These are phyloP conservation scores for Alternaria solani DNA, from an alignment of 2,329 filamentous ascomycete genomes.

Conservation along the genomic window DNA sequence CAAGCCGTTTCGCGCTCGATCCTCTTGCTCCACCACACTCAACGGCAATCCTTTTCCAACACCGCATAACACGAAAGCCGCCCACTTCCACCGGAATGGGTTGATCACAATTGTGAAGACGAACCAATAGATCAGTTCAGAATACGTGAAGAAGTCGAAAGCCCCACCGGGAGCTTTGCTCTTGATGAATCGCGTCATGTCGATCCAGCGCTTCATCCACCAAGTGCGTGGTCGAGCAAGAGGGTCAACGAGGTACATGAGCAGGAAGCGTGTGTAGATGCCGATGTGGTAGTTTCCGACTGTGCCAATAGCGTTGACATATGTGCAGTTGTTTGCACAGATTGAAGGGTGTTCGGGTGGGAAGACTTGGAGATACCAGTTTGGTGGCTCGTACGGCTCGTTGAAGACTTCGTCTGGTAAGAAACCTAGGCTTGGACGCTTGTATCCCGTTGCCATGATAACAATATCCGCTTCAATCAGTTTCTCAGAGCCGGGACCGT, in stretches of 20 bases:
- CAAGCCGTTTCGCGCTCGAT: conserved; percentile 64
- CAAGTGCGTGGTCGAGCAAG: conserved; percentile 73
- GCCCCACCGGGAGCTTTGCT: conserved; percentile 70
- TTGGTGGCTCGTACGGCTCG: conserved; percentile 78
- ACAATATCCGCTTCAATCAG: conserved; percentile 76
- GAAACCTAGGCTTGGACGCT: conserved; percentile 76
- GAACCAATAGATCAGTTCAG: conserved; percentile 87
- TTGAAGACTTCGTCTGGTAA: conserved; percentile 76
- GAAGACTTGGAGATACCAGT: conserved; percentile 90
- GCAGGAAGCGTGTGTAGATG: conserved; percentile 83
- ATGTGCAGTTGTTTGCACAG: conserved; percentile 85
- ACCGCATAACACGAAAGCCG: conserved; percentile 80
- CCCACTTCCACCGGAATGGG: conserved; percentile 92
- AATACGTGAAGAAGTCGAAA: conserved; percentile 90
- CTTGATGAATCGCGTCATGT: conserved; percentile 80
- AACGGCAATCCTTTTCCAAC: conserved; percentile 72
- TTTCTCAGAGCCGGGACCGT: conserved; percentile 74
- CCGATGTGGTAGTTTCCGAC: conserved; percentile 91
- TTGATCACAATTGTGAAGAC: conserved; percentile 79
- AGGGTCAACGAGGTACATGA: conserved; percentile 86
- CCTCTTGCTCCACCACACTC: conserved; percentile 72
- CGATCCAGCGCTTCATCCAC: conserved; percentile 88
- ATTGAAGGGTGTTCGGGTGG: conserved; percentile 76
- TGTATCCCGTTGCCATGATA: conserved; percentile 84
- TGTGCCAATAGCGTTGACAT: conserved; percentile 79